A percentile compares a stretch with the other conserved stretches of the same genome.
Evolutionary conservation across 768 basidiomycete genomes (phyloP).

Genomic region (Inosperma sp.): DNA sequence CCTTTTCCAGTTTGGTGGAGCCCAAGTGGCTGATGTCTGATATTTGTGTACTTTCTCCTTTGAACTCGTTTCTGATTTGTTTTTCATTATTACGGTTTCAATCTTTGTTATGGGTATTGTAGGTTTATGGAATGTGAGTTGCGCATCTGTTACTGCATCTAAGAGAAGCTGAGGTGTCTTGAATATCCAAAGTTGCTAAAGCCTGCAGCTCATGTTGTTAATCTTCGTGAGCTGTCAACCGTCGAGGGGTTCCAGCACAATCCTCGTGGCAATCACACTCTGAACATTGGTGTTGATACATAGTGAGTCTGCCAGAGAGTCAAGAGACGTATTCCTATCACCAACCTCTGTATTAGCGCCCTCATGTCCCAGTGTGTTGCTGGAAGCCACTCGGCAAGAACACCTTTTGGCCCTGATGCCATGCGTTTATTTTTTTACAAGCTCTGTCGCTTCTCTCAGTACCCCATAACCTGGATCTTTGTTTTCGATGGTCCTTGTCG

Average conservation of each 20-base stretch:
- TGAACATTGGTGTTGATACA: not conserved
- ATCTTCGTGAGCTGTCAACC: not conserved
- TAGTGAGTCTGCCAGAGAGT: not conserved
- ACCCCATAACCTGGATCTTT: not conserved
- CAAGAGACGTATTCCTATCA: not conserved
- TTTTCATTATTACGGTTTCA: no score
- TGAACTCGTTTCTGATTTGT: no score
- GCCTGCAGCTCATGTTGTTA: not conserved
- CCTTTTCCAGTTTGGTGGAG: no score
- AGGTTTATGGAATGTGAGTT: no score
- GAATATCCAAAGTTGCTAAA: not conserved
- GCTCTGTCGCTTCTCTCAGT: not conserved
- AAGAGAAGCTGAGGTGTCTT: not conserved
- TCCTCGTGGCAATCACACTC: not conserved
- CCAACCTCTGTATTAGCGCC: not conserved
- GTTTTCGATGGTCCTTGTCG: constrained; percentile 2
- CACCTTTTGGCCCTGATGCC: not conserved
- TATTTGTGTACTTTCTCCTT: no score
- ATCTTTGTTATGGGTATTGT: no score
- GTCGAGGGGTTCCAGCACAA: not conserved
- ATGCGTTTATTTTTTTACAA: not conserved
- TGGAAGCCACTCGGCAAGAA: not conserved
- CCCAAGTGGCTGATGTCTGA: no score
- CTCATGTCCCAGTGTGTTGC: not conserved
- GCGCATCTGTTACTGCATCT: not conserved